Evolutionary conservation across 805 yeast species (phyloP).

Genomic region (Lipomyces oligophaga): DNA sequence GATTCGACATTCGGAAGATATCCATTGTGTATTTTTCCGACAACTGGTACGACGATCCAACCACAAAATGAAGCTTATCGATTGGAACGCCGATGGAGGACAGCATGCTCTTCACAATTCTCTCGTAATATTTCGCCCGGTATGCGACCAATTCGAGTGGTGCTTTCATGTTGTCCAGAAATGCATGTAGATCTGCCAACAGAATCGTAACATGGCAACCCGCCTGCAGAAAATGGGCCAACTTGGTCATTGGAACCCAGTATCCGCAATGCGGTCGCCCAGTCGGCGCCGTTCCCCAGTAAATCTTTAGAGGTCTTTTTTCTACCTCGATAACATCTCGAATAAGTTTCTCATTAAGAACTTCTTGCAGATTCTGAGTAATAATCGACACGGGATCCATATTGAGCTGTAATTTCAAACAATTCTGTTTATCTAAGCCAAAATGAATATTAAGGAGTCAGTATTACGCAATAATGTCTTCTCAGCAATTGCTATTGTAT

Average conservation of each 20-base stretch:
- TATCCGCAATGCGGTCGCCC: constrained; percentile 99
- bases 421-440: too few relatives aligned
- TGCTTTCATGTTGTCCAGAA: constrained; percentile 97
- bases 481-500: too few relatives aligned
- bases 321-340: constrained; percentile 76
- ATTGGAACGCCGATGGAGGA: constrained; percentile 86
- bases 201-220: constrained; percentile 92
- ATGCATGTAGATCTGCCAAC: constrained; percentile 94
- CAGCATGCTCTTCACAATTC: constrained; percentile 77
- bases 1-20: constrained; percentile 76
- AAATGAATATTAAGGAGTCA: too few relatives aligned
- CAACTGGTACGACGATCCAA: constrained; percentile 88
- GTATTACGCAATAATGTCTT: too few relatives aligned
- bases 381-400: constrained; percentile 55
- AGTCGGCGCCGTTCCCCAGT: constrained; percentile 99
- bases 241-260: constrained; percentile 94
- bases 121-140: constrained; percentile 88
- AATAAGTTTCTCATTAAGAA: constrained; percentile 80
- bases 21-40: constrained; percentile 79
- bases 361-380: constrained; percentile 86
- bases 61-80: constrained; percentile 75
- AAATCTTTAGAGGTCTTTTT: constrained; percentile 76
- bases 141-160: constrained; percentile 83
- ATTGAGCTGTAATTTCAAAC: too few relatives aligned
- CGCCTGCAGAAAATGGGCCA: constrained; percentile 91